Evolutionary conservation across 805 yeast genomes (phyloP), one percentile per base, ranked within the genome.

Genomic region (Candida glaebosa): DNA sequence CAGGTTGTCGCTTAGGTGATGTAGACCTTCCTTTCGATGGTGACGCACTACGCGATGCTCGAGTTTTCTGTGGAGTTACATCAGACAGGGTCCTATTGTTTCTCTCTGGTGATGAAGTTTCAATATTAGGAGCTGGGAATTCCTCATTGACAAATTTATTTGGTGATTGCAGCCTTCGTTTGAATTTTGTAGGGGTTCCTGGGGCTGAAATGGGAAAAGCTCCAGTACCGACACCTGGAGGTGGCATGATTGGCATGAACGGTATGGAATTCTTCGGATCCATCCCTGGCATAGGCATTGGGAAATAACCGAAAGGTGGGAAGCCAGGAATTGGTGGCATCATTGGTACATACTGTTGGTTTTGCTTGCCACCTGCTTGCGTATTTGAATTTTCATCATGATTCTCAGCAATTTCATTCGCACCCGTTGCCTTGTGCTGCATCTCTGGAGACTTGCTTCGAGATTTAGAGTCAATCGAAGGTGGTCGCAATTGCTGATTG

Each of bases 91-190:
- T 28, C 9, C 14, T 5, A 9, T 14, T 28, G 31, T 5, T 10
- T 28, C 31, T 14, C 16, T 28, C 31, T 28, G 16, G 31, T 28
- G 31, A 14, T 28, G 14, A 28, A 6, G 9, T 16, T 28, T 10
- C n/a, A 9, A 28, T 28, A 28, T 28, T 9, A 5, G 12, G 18
- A 15, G 37, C 16, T 34, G 24, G 37, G 12, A 34, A 15, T 32
- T 32, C 35, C 18, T 9, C 5, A 32, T 32, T 32, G 15, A 20
- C 6, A 32, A 32, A 5, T 17, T 17, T 32, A 16, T 6, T 15
- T 4, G 35, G 35, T 15, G 35, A 32, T 32, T 32, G 17, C 35
- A 32, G 35, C 18, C 18, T 32, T 32, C 35, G 15, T 4, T 10
- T 12, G 15, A 17, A 32, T 8, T 15, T 18, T 6, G 26, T 22